These are phyloP conservation scores for Paracamarosporium sp. DNA, from an alignment of 2,329 filamentous ascomycete genomes.

Conservation along the genomic window DNA sequence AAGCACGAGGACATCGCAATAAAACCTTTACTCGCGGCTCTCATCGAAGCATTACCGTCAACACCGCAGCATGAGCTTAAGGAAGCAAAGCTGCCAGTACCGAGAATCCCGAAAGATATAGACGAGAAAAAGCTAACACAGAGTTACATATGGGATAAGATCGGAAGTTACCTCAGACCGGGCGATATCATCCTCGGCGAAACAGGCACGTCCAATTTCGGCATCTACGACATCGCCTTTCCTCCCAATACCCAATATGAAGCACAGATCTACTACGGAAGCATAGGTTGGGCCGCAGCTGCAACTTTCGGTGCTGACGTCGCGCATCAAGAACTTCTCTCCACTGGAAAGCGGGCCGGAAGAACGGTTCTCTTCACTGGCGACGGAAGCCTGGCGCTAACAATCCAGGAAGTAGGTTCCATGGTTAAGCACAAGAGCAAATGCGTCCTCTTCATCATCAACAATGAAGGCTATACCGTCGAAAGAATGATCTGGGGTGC, in stretches of 20 bases:
- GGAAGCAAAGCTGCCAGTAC: conserved; percentile 34
- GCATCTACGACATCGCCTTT: conserved; percentile 44
- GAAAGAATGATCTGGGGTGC: conserved; percentile 56
- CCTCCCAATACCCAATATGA: conserved; percentile 37
- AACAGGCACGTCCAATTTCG: conserved; percentile 50
- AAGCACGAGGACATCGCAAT: conserved; percentile 42
- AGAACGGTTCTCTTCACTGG: conserved; percentile 66
- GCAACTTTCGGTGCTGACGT: conserved; percentile 51
- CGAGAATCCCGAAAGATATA: conserved; percentile 34
- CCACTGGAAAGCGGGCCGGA: conserved; percentile 9
- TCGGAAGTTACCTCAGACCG: conserved; percentile 44
- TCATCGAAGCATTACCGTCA: conserved; percentile 32
- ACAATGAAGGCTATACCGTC: conserved; percentile 57
- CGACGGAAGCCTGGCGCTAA: conserved; percentile 71
- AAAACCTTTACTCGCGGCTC: conserved; percentile 43
- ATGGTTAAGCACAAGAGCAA: conserved; percentile 58
- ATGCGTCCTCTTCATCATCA: conserved; percentile 51
- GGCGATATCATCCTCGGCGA: conserved; percentile 51
- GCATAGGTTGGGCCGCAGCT: conserved; percentile 52
- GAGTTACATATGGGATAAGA: conserved; percentile 52
- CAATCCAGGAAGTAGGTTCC: conserved; percentile 69
- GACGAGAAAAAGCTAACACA: conserved; percentile 50
- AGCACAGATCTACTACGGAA: conserved; percentile 53
- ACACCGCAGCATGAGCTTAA: conserved; percentile 29
- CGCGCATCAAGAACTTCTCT: conserved; percentile 57